Evolutionary conservation across 2,329 filamentous ascomycete species (phyloP).

Genomic region (Neofusicoccum parvum): DNA sequence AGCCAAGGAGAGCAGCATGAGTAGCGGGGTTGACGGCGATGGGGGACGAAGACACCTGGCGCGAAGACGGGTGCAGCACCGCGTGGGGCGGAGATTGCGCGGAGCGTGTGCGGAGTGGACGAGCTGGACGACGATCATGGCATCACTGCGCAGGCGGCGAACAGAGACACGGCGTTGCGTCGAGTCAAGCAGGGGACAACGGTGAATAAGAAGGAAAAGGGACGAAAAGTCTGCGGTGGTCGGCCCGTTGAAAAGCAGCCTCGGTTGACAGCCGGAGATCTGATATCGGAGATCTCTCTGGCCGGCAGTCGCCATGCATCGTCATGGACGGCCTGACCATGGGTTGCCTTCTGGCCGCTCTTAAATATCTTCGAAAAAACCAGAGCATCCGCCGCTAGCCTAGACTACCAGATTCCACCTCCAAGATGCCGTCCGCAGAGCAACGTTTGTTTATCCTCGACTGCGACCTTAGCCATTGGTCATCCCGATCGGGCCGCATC

Average conservation of each 20-base stretch:
- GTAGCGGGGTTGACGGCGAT: too few species aligned
- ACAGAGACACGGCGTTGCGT: neutral
- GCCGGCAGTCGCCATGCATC: neutral
- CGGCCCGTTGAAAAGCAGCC: neutral
- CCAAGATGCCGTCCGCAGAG: neutral
- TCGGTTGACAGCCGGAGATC: slow-evolving; percentile 4
- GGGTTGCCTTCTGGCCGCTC: neutral
- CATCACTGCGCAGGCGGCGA: slow-evolving; percentile 2
- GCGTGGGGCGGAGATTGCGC: neutral
- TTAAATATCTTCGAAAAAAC: neutral
- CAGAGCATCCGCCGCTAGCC: neutral
- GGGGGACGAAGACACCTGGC: too few species aligned
- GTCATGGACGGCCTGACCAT: neutral
- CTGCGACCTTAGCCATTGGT: slow-evolving; percentile 18
- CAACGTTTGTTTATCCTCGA: slow-evolving; percentile 24
- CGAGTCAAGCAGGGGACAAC: neutral
- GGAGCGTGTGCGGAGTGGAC: neutral
- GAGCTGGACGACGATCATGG: neutral
- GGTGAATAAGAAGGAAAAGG: neutral
- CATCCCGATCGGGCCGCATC: slow-evolving; percentile 23
- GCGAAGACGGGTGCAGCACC: too few species aligned
- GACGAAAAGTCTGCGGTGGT: neutral
- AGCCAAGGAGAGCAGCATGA: too few species aligned
- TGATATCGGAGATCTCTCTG: slow-evolving; percentile 9
- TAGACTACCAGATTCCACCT: neutral